A percentile compares a stretch with the other conserved stretches of the same genome.
Conservation (phyloP, 2,329 filamentous ascomycete genomes). For the Colletotrichum sp. region DNA sequence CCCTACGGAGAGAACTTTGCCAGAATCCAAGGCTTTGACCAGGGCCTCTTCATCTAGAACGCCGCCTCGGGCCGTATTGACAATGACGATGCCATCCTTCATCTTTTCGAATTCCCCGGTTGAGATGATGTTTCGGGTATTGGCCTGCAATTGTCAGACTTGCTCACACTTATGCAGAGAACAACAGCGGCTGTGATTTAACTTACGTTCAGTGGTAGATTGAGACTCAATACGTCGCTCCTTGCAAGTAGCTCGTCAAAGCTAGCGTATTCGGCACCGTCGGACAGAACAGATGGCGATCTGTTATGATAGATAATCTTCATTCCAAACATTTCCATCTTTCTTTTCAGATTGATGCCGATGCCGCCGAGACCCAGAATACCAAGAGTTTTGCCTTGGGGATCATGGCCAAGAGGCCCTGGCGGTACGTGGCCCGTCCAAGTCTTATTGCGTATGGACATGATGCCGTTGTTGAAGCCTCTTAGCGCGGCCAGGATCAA, state of each 20-base stretch:
- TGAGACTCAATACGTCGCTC: background rate
- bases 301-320: background rate
- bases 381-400: constrained; percentile 61
- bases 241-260: background rate
- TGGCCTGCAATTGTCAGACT: background rate
- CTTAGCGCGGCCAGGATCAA: constrained; percentile 73
- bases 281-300: background rate
- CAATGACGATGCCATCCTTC: background rate
- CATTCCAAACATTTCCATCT: background rate
- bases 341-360: background rate
- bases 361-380: background rate
- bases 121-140: background rate
- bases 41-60: background rate
- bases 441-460: background rate
- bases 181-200: background rate
- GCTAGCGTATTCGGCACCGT: background rate
- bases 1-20: background rate
- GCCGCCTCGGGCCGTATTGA: background rate
- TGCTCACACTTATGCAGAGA: background rate
- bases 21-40: background rate
- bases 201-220: background rate
- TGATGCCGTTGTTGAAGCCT: constrained; percentile 32
- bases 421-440: background rate
- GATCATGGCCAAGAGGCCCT: constrained; percentile 60
- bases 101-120: background rate